Conservation (phyloP, 169 alveolate species). For the Cytauxzoon felis region DNA sequence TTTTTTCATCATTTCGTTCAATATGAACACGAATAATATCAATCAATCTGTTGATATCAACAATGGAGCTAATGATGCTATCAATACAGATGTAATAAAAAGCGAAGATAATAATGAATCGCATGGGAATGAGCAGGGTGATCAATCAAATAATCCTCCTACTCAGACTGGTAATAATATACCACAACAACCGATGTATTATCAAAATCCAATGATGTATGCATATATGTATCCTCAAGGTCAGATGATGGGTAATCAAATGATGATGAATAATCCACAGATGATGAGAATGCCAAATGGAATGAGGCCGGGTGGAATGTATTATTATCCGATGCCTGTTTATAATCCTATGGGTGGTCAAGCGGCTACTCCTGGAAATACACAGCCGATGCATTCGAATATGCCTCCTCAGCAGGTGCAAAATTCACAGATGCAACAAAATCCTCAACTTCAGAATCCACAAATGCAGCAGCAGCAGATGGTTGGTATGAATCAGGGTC, state of each 20-base stretch:
- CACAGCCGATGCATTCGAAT: no score
- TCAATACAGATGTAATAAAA: no score
- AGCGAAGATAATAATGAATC: no score
- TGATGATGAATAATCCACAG: slow-evolving; percentile 10
- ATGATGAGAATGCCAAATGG: slow-evolving; percentile 35
- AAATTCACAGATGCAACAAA: slow-evolving; percentile 52
- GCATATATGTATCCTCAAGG: slow-evolving; percentile 7
- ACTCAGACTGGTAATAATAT: neutral
- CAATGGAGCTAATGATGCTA: no score
- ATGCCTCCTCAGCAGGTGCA: no score
- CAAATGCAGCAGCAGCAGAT: slow-evolving; percentile 26
- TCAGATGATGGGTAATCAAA: neutral
- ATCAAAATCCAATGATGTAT: neutral
- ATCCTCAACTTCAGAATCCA: slow-evolving; percentile 21
- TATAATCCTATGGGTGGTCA: no score
- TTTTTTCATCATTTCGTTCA: no score
- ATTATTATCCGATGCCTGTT: slow-evolving; percentile 27
- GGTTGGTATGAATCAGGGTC: slow-evolving; percentile 29
- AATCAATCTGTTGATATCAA: no score
- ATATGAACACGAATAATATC: no score
- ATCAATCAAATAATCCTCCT: no score
- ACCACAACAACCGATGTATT: slow-evolving; percentile 8
- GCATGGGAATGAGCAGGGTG: no score
- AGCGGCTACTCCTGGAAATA: no score
- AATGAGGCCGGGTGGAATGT: slow-evolving; percentile 8